Evolutionary conservation across 2,329 filamentous ascomycete species (phyloP).

Genomic region (Aspergillus jensenii): DNA sequence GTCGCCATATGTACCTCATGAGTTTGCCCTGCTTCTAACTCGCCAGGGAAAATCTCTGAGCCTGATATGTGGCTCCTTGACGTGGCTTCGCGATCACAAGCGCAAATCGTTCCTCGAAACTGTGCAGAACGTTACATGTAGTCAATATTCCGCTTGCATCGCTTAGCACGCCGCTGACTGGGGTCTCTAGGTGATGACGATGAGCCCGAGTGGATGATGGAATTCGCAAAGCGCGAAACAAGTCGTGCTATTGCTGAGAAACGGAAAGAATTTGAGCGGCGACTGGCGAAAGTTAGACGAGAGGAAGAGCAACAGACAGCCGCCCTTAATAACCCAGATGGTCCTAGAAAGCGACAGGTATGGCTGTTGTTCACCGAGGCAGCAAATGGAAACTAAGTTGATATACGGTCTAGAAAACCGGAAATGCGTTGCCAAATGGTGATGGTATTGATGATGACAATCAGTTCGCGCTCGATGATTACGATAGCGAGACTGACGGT

Average conservation of each 20-base stretch:
- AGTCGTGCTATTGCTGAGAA: constrained; percentile 64
- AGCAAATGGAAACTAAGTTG: not conserved
- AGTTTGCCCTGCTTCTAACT: constrained; percentile 5
- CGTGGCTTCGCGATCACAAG: constrained; percentile 87
- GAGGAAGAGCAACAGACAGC: constrained; percentile 62
- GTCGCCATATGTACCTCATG: not conserved
- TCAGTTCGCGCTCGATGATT: constrained; percentile 74
- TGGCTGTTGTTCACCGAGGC: not conserved
- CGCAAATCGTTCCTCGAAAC: constrained; percentile 57
- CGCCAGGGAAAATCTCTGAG: constrained; percentile 81
- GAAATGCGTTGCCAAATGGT: constrained; percentile 16
- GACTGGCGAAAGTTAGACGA: constrained; percentile 62
- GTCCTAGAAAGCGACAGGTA: constrained; percentile 48
- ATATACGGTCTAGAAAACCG: constrained; percentile 27
- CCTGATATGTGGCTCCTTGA: constrained; percentile 82
- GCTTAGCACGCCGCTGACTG: not conserved
- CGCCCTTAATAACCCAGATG: constrained; percentile 50
- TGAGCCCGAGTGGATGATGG: constrained; percentile 81
- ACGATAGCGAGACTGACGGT: constrained; percentile 62
- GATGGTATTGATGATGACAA: constrained; percentile 54
- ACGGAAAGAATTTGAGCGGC: constrained; percentile 72
- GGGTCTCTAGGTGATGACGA: constrained; percentile 56
- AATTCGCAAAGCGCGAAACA: constrained; percentile 70
- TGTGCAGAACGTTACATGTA: constrained; percentile 47
- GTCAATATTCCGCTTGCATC: constrained; percentile 20